Percentiles rank a stretch among this genome's conserved stretches.
These are phyloP conservation scores for Fonsecaea nubica DNA, from an alignment of 2,329 filamentous ascomycete genomes.

Conservation along the genomic window DNA sequence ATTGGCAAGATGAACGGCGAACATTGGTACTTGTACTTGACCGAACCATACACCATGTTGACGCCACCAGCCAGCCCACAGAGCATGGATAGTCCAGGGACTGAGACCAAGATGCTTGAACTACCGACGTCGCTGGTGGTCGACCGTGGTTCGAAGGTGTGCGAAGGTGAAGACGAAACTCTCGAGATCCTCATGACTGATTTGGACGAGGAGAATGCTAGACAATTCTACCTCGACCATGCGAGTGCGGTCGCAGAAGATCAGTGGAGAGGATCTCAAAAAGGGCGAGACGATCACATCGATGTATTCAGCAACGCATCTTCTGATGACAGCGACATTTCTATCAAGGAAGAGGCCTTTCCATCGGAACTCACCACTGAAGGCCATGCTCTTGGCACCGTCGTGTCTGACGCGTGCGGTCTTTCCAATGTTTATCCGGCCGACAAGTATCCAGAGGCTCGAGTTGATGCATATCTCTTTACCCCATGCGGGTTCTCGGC, in stretches of 20 bases:
- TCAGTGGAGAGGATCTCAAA: constrained; percentile 74
- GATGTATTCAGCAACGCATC: constrained; percentile 83
- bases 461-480: constrained; percentile 95
- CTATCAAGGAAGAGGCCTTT: constrained; percentile 63
- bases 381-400: constrained; percentile 88
- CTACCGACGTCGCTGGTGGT: constrained; percentile 53
- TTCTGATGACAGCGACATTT: constrained; percentile 65
- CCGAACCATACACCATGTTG: constrained; percentile 77
- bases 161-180: constrained; percentile 54
- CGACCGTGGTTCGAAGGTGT: constrained; percentile 38
- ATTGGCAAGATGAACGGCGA: constrained; percentile 99
- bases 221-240: constrained; percentile 74
- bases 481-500: constrained; percentile 96
- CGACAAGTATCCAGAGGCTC: constrained; percentile 85
- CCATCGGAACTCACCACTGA: constrained; percentile 84
- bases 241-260: constrained; percentile 90
- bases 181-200: constrained; percentile 73
- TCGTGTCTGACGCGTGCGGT: constrained; percentile 89
- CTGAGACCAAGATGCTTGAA: constrained; percentile 65
- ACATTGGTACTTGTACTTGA: constrained; percentile 98
- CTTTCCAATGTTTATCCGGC: constrained; percentile 87
- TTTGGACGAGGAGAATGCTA: constrained; percentile 68
- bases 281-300: constrained; percentile 61
- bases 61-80: constrained; percentile 81
- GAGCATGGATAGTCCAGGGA: constrained; percentile 55